Evolutionary conservation across 2,329 filamentous ascomycete species (phyloP).

Genomic region (Fragosphaeria purpurea): DNA sequence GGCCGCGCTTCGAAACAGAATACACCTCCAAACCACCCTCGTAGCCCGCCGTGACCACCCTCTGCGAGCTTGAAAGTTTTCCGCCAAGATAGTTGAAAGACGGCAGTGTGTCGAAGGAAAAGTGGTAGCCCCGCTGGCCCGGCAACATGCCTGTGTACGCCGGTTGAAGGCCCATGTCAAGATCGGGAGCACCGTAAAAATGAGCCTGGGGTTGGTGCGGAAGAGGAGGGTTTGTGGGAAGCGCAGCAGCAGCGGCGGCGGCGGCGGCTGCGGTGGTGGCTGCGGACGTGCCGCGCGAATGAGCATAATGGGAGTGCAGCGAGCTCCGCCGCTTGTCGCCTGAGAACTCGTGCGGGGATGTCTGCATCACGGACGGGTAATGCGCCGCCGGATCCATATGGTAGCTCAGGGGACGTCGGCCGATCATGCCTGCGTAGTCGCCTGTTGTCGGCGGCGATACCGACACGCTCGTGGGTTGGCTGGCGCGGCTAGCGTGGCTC

Average conservation of each 20-base stretch:
- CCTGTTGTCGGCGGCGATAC: constrained; percentile 24
- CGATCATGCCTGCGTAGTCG: constrained; percentile 9
- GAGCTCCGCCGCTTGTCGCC: constrained; percentile 35
- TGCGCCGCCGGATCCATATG: constrained; percentile 36
- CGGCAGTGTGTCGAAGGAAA: constrained; percentile 66
- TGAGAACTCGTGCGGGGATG: constrained; percentile 26
- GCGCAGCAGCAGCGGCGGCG: neutral
- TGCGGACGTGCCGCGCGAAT: constrained; percentile 29
- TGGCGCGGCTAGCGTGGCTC: constrained; percentile 9
- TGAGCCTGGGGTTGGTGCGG: constrained; percentile 69
- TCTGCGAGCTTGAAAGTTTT: constrained; percentile 33
- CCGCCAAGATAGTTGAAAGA: constrained; percentile 22
- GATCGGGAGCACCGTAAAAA: constrained; percentile 65
- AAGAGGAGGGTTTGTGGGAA: constrained; percentile 45
- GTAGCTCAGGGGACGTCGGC: constrained; percentile 42
- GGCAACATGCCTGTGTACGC: constrained; percentile 44
- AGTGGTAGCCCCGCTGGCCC: constrained; percentile 64
- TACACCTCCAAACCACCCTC: constrained; percentile 73
- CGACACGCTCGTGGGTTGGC: constrained; percentile 23
- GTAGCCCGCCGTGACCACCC: constrained; percentile 66
- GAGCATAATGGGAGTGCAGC: constrained; percentile 40
- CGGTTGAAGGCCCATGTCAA: constrained; percentile 48
- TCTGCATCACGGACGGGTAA: constrained; percentile 19
- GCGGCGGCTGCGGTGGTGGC: neutral
- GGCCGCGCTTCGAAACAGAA: constrained; percentile 58